A percentile compares a stretch with the other conserved stretches of the same genome.
Evolutionary conservation across 2,329 filamentous ascomycete genomes (phyloP).

Genomic region (Penicillium sp.): DNA sequence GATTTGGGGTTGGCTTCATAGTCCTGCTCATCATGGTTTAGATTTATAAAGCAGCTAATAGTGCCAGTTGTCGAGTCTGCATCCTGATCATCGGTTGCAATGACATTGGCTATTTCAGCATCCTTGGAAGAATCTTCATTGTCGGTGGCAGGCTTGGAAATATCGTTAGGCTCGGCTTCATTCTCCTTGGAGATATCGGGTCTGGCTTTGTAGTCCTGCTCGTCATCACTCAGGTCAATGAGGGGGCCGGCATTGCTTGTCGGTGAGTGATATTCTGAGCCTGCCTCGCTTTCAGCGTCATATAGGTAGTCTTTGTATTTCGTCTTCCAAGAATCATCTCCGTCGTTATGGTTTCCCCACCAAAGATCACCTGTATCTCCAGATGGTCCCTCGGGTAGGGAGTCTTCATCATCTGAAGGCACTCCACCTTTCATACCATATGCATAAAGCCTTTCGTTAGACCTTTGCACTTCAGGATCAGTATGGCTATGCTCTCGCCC

Average conservation of each 20-base stretch:
- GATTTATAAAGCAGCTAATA: neutral
- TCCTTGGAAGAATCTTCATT: neutral
- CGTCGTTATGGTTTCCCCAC: neutral
- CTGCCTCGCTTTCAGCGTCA: neutral
- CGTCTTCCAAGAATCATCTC: neutral
- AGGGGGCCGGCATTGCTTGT: neutral
- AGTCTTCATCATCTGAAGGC: neutral
- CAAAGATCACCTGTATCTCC: neutral
- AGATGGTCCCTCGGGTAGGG: neutral
- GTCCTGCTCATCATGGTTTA: neutral
- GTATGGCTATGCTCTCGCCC: neutral
- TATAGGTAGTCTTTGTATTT: neutral
- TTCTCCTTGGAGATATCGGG: neutral
- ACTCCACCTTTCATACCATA: neutral
- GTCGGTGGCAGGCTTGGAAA: neutral
- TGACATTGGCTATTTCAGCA: too few relatives aligned
- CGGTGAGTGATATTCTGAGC: neutral
- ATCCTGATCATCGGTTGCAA: too few relatives aligned
- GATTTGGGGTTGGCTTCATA: neutral
- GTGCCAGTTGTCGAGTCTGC: neutral
- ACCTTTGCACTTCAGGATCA: neutral
- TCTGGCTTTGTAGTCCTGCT: neutral
- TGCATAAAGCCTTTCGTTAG: neutral
- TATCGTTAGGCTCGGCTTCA: neutral
- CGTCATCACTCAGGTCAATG: neutral